A percentile compares a stretch with the other conserved stretches of the same genome.
phyloP scores from a whole-genome alignment of 805 yeast species.

The Groenewaldozyma tartarivorans region DNA sequence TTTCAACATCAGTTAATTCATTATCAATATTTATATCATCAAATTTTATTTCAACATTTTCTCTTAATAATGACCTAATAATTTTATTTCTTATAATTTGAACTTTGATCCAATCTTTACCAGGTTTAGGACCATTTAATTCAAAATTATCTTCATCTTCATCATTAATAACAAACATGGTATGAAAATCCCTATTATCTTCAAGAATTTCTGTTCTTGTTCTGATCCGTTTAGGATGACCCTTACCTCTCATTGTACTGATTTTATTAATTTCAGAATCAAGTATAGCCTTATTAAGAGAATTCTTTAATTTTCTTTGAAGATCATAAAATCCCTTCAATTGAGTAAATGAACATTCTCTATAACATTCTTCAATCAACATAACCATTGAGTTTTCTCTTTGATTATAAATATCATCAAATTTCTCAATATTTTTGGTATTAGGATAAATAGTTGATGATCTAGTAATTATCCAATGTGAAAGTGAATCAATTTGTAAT shows the following conservation, averaged over 20 bases:
- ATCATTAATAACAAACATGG: conserved; percentile 38
- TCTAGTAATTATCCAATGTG: conserved; percentile 44
- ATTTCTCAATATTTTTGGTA: conserved; percentile 31
- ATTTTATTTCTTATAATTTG: conserved; percentile 26
- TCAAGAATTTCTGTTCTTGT: conserved; percentile 2
- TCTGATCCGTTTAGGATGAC: neutral
- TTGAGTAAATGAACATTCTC: conserved; percentile 56
- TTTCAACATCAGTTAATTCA: neutral
- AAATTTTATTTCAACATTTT: no score
- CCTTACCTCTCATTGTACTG: neutral
- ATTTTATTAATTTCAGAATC: conserved; percentile 20
- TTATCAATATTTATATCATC: neutral
- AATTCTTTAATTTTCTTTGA: conserved; percentile 39
- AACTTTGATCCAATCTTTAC: conserved; percentile 27
- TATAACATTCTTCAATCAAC: conserved; percentile 42
- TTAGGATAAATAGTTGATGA: conserved; percentile 38
- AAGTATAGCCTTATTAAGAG: conserved; percentile 31
- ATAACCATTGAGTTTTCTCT: conserved; percentile 42
- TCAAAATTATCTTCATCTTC: conserved; percentile 20
- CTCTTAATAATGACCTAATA: conserved; percentile 9
- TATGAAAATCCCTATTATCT: conserved; percentile 55
- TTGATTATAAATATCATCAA: conserved; percentile 40
- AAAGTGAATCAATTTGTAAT: conserved; percentile 61
- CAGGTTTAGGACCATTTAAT: conserved; percentile 11
- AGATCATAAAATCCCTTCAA: conserved; percentile 58